Percentiles rank a stretch among this genome's conserved stretches.
phyloP scores from a whole-genome alignment of 768 basidiomycete species.

The Lentinula edodes region DNA sequence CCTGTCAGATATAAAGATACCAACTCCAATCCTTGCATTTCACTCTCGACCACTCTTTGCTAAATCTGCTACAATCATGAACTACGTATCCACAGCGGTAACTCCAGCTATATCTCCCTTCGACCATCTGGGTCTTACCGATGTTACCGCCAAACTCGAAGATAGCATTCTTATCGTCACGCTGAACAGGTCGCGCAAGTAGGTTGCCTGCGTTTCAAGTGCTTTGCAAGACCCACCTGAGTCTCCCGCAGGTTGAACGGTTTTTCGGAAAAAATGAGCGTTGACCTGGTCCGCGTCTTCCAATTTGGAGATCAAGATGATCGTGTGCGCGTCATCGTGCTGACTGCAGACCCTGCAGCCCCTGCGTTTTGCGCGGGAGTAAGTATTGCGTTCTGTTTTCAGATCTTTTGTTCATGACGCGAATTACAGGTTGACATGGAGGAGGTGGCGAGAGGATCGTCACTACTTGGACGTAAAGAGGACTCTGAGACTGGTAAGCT shows the following conservation, averaged over 20 bases:
- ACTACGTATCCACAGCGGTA: neutral
- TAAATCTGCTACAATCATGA: neutral
- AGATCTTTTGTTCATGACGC: conserved; percentile 20
- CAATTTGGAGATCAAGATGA: conserved; percentile 46
- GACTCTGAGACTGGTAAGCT: neutral
- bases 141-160: conserved; percentile 37
- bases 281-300: conserved; percentile 38
- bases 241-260: conserved; percentile 37
- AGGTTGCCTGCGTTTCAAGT: conserved; percentile 6
- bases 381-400: conserved; percentile 11
- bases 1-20: neutral
- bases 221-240: neutral
- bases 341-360: conserved; percentile 46
- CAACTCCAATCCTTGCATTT: neutral
- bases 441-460: conserved; percentile 43
- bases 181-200: conserved; percentile 46
- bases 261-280: conserved; percentile 25
- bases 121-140: conserved; percentile 29
- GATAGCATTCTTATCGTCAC: conserved; percentile 35
- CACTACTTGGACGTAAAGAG: conserved; percentile 5
- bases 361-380: conserved; percentile 54
- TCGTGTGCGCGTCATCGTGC: conserved; percentile 45
- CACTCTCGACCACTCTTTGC: neutral
- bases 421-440: neutral
- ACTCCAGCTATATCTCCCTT: conserved; percentile 14